Conservation (phyloP, 2,329 filamentous ascomycete species). For the Aplosporella prunicola region DNA sequence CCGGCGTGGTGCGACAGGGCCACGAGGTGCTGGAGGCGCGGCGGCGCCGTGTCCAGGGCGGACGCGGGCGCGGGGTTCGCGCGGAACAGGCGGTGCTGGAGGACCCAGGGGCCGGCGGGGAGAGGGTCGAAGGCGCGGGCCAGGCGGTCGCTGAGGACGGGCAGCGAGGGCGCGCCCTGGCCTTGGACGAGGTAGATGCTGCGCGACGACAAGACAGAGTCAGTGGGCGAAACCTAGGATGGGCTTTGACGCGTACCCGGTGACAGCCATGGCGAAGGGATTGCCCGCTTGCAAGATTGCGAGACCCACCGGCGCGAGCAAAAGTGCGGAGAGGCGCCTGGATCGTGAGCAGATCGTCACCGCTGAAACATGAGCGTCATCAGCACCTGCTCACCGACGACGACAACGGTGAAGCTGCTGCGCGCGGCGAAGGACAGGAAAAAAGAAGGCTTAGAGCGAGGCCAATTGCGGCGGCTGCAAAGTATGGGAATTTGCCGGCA, state of each 20-base stretch:
- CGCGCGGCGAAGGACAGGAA: too few species aligned
- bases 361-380: not conserved
- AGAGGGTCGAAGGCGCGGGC: conserved; percentile 18
- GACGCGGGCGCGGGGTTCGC: conserved; percentile 17
- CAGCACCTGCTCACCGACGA: too few species aligned
- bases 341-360: conserved; percentile 2
- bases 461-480: too few species aligned
- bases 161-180: conserved; percentile 17
- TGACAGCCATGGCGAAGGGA: conserved; percentile 4
- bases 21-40: conserved; percentile 12
- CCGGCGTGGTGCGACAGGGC: conserved; percentile 9
- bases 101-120: conserved; percentile 19
- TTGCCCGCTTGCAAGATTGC: conserved; percentile 1
- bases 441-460: too few species aligned
- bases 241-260: not conserved
- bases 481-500: too few species aligned
- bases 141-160: conserved; percentile 17
- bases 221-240: not conserved
- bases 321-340: conserved; percentile 4
- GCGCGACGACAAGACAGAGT: not conserved
- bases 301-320: conserved; percentile 3
- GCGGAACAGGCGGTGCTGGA: conserved; percentile 26
- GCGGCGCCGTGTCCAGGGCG: conserved; percentile 11
- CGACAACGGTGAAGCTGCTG: too few species aligned
- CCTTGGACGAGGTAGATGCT: conserved; percentile 27